Base-by-base conservation (phyloP, 2,329 filamentous ascomycete genomes). In the Exophiala lecanii-corni region DNA sequence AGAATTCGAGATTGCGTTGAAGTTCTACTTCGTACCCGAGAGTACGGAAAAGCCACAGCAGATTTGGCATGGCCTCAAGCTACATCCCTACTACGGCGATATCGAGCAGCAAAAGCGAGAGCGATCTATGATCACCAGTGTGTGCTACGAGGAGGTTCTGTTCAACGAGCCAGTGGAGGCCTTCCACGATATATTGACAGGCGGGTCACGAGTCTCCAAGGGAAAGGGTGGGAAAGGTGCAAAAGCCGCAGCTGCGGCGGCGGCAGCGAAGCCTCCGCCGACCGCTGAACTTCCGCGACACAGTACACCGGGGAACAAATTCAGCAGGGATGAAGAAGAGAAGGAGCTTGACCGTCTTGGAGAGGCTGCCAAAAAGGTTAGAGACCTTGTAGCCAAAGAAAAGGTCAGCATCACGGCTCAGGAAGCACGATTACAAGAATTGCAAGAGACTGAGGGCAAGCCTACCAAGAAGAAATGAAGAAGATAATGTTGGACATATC, bases 81-180 rank as follows among this genome's bases (percentile, higher is more conserved):
- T 98, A 9, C 89, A 96, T 60, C 87, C 91, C 2, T 98, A 91
- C 64, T 89, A 89, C 12, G 75, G 68, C 16, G 76, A 88, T 45
- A 85, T 81, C 55, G 86, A 94, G 58, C 82, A 79, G 41, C 80
- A 84, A 62, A 85, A 78, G 70, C 65, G 77, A 68, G 68, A 78
- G 69, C 67, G 68, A 53, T 72, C 74, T 53, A 74, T 83, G 58
- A 81, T 97, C 33, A 71, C 82, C 21, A 79, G 82, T 38, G 91
- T 92, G 75, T 82, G 81, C 45, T 88, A 96, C 61, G 92, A 98
- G 64, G 89, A 95, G 60, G 84, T 97, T 53, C 78, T 97, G 37
- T 98, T 98, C 74, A 97, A 95, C 68, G 92, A 98, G 65, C 92
- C 92, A 0, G 92, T 89, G 57, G 87, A 95, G 64, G 79, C 85